Evolutionary conservation across 768 basidiomycete genomes (phyloP), one percentile per base, ranked within the genome.

Genomic region (Coprinopsis cinerea): DNA sequence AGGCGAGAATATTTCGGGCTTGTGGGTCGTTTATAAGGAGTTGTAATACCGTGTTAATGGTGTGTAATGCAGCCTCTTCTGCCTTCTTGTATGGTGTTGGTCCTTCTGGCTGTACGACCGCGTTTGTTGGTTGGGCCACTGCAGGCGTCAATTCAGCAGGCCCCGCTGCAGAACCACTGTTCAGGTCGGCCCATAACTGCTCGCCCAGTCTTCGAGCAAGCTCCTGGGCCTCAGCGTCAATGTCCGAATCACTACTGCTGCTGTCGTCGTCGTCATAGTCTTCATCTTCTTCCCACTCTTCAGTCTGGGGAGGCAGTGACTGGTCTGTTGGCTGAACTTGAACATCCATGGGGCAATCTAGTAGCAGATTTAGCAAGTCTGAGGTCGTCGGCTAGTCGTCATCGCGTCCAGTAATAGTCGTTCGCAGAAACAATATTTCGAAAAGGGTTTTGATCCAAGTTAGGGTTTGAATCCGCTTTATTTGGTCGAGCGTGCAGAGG

Each of bases 121-220:
- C 47, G 26, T 51, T 30, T 18, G 53, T 9, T 17, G 54, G 20
- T 14, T 49, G 32, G 14, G 40, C 34, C 4, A 51, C 45, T 26
- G 53, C 25, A 28, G 37, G 28, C 6, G 57, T 54, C 41, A 54
- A 50, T 2, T 55, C 52, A 15, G 60, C 61, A 15, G 64, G 61
- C 9, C 59, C 66, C 34, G 64, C 75, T 3, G 75, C 76, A 53
- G 76, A 79, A 4, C 75, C 83, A 60, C 79, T 83, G 58, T 67
- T 79, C 43, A 89, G 83, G 57, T 87, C 85, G 2, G 86, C 88
- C 79, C 81, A 83, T 4, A 90, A 71, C 51, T 90, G 81, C 55
- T 85, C 85, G n/a, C 83, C 81, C 25, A 91, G 67, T 23, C 82
- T 71, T 40, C 83, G 75, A 3, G 85, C 85, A 56, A 87, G 86